These are phyloP conservation scores for Oryza coarctata DNA, from an alignment of 176 grass and related monocot species.

Conservation along the genomic window DNA sequence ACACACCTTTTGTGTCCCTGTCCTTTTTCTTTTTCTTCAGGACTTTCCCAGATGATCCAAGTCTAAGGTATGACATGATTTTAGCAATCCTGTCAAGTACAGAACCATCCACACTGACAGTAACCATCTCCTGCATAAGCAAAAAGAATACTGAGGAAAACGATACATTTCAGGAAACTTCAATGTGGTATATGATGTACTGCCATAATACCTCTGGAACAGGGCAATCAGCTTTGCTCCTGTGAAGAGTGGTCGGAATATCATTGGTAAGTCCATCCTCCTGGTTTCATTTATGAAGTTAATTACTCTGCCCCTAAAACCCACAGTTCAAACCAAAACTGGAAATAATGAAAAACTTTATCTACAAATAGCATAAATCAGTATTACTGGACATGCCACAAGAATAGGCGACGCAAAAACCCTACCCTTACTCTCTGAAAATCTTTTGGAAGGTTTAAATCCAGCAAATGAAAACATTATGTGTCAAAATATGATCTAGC, in stretches of 20 bases:
- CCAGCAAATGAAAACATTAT: neutral
- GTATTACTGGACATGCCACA: neutral
- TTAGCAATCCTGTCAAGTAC: constrained; percentile 98
- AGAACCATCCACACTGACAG: constrained; percentile 92
- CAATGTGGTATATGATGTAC: neutral
- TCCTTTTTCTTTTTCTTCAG: constrained; percentile 99
- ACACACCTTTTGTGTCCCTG: constrained; percentile 77
- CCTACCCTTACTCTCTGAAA: neutral
- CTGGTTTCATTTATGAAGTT: constrained; percentile 48
- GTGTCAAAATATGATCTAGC: too few relatives aligned
- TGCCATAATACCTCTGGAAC: constrained; percentile 49
- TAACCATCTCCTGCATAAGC: constrained; percentile 84
- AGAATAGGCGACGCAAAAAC: neutral
- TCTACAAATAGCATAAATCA: neutral
- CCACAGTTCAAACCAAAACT: neutral
- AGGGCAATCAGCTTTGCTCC: constrained; percentile 98
- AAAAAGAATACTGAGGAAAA: constrained; percentile 31
- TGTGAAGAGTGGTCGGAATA: constrained; percentile 96
- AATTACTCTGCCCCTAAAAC: neutral
- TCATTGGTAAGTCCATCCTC: constrained; percentile 85
- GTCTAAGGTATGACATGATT: constrained; percentile 97
- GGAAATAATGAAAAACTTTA: neutral
- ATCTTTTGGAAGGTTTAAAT: neutral
- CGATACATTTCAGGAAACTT: neutral
- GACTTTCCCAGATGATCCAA: constrained; percentile 97